phyloP scores from a whole-genome alignment of 805 yeast species.

The baker's yeast (Saccharomyces cerevisiae) region DNA sequence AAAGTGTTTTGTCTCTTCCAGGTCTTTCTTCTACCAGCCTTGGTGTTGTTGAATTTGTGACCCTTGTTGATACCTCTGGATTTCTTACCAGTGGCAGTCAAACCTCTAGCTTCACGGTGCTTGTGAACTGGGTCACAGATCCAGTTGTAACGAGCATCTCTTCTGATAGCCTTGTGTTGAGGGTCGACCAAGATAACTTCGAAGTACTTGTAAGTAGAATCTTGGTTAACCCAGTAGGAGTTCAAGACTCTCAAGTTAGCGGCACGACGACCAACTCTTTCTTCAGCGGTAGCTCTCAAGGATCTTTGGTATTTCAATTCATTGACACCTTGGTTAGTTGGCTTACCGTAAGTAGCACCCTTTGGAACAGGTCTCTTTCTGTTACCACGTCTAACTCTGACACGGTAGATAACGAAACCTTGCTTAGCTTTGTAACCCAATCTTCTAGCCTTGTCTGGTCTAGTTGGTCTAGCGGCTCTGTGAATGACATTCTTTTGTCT shows the following conservation, averaged over 20 bases:
- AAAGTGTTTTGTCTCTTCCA: slow-evolving; percentile 99
- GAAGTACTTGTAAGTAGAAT: slow-evolving; percentile 97
- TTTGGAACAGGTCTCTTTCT: slow-evolving; percentile 99
- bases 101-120: slow-evolving; percentile 99
- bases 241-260: slow-evolving; percentile 97
- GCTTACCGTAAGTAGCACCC: slow-evolving; percentile 99
- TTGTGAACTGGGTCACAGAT: slow-evolving; percentile 99
- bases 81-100: slow-evolving; percentile 95
- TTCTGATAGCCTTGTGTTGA: slow-evolving; percentile 96
- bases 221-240: slow-evolving; percentile 99
- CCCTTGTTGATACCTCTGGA: slow-evolving; percentile 99
- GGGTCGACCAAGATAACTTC: slow-evolving; percentile 98
- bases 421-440: slow-evolving; percentile 99
- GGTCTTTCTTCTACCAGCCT: slow-evolving; percentile 98
- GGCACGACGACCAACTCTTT: slow-evolving; percentile 98
- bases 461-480: slow-evolving; percentile 97
- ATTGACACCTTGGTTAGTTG: slow-evolving; percentile 99
- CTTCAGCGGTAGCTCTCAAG: slow-evolving; percentile 97
- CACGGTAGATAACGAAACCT: slow-evolving; percentile 97
- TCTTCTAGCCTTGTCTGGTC: slow-evolving; percentile 99
- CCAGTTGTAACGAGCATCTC: slow-evolving; percentile 99
- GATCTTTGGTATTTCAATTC: slow-evolving; percentile 99
- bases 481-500: slow-evolving; percentile 97
- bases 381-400: slow-evolving; percentile 99
- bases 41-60: slow-evolving; percentile 97